Percentiles rank a stretch among this genome's conserved stretches.
Conservation (phyloP, 306 rosid genomes). For the Senna tora region DNA sequence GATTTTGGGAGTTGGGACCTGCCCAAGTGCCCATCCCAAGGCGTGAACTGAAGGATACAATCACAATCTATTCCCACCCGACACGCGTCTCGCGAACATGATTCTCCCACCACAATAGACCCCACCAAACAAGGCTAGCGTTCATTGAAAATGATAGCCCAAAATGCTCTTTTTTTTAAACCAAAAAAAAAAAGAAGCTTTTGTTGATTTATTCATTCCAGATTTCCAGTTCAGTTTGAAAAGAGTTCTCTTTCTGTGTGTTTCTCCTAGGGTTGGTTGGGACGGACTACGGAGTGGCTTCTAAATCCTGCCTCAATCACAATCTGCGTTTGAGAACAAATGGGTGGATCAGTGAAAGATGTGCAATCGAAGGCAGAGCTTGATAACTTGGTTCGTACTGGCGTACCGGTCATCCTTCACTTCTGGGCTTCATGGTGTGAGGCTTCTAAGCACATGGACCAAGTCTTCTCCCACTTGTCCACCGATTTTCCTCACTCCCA, state of each 20-base stretch:
- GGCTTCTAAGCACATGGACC: constrained; percentile 97
- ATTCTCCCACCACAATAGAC: no score
- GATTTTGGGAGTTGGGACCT: no score
- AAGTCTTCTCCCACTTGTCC: constrained; percentile 77
- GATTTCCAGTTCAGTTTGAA: no score
- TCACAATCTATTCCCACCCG: no score
- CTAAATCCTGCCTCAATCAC: not conserved
- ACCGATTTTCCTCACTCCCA: constrained; percentile 78
- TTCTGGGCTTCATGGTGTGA: constrained; percentile 99
- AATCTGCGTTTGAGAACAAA: constrained; percentile 21
- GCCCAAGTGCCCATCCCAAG: no score
- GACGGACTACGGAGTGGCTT: not conserved
- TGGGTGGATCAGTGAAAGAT: constrained; percentile 85
- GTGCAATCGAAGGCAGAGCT: constrained; percentile 74
- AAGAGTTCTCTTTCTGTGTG: no score
- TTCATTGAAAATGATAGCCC: no score
- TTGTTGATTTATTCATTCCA: no score
- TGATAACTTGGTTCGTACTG: constrained; percentile 58
- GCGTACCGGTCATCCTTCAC: constrained; percentile 66
- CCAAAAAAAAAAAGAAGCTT: no score
- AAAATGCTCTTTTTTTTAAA: no score
- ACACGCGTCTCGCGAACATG: no score
- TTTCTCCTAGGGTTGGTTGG: constrained; percentile 13
- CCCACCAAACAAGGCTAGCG: not conserved
- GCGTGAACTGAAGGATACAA: no score